Evolutionary conservation across 2,329 filamentous ascomycete species (phyloP), one percentile per base, ranked within the genome.

Genomic region (Penicillium sp.): DNA sequence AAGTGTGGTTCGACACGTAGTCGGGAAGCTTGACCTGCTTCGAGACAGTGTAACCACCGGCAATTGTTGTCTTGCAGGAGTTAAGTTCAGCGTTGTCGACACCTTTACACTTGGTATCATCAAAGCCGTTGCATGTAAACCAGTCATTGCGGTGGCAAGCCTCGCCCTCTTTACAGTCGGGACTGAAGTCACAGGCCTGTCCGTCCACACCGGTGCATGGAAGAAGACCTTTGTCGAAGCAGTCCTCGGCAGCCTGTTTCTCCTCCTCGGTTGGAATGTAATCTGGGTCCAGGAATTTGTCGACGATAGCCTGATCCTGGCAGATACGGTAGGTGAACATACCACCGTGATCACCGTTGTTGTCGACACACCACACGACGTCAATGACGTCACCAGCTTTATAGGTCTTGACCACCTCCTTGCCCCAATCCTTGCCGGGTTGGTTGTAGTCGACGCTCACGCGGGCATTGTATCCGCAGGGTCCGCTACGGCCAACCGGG

Each of bases 271-370:
- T 83, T 0, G 81, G 80, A 3, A 79, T 60, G 57, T 82, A 81
- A 8, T 62, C 65, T 0, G 79, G 73, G 1, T 76, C 75, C 1
- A 82, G 67, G 61, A 83, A 77, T 59, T 79, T 78, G 69, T 82
- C 73, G 30, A 83, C 78, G 0, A 84, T 66, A 0, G 67, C 70
- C 60, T 83, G 80, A 60, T 83, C 70, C 58, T 80, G 75, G 61
- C 80, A 83, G 58, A 83, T 77, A 10, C 81, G 78, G 65, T 82
- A 83, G 61, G 68, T 75, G 67, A 82, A 83, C 80, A 83, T 83
- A 66, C 80, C 81, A 26, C 80, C 80, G 58, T 83, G 81, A 59
- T 83, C 80, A 0, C 81, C 81, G 60, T 83, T 83, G 67, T 82
- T 69, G 61, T 84, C 81, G 17, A 83, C 75, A 50, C 81, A 83